Evolutionary conservation across 2,329 filamentous ascomycete species (phyloP), one percentile per base, ranked within the genome.

Genomic region (Hymenoscyphus salicellus): DNA sequence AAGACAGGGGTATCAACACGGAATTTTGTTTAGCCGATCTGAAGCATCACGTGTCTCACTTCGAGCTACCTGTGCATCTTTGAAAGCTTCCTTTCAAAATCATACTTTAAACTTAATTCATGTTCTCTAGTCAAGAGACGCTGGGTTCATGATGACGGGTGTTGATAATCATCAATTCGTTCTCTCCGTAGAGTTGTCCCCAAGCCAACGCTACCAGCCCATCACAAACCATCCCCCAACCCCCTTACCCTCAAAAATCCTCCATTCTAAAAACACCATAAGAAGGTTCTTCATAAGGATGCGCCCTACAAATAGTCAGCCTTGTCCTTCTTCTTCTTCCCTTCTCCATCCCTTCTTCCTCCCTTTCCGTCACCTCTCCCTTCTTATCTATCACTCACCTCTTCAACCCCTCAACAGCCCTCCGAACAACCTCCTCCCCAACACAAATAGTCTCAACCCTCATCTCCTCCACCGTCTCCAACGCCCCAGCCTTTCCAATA

Each of bases 341-440:
- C 65, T 70, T 20, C n/a, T n/a, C n/a, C n/a, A n/a, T n/a, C n/a
- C n/a, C n/a, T n/a, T n/a, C n/a, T n/a, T n/a, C n/a, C n/a, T n/a
- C n/a, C 63, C 66, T 59, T 55, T 33, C 10, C 14, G 8, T 1
- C 30, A 66, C 36, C 67, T 58, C 41, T 7, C 32, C 55, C 49
- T 23, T 58, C 59, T 23, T 11, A 20, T 8, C 1, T 32, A 64
- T n/a, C n/a, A 80, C 84, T 72, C 69, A 89, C 89, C 77, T 80
- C 75, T 89, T 91, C 76, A 92, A 73, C 4, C 86, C 89, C 33
- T 80, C 81, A 0, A 91, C 87, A 1, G 83, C 88, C 46, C 80
- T 80, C 66, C 78, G 80, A 0, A 80, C 80, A 20, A 84, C 79
- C 8, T 89, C 84, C 70, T 83, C 81, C 0, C 87, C 86, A 0